Conservation (phyloP, 805 yeast genomes). For the Myxozyma neglecta region DNA sequence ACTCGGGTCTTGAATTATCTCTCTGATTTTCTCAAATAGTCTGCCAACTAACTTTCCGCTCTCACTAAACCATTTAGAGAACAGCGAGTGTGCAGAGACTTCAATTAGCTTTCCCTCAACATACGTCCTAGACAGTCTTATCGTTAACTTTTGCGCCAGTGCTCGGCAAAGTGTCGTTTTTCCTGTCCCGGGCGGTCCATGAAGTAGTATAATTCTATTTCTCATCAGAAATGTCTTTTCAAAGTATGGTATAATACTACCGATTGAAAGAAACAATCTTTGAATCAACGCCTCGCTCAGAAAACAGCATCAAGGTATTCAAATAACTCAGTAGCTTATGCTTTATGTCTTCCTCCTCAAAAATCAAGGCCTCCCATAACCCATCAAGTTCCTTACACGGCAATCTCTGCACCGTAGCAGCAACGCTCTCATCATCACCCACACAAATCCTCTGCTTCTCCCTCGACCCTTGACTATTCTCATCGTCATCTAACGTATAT, state of each 20-base stretch:
- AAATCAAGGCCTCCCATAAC: slow-evolving; percentile 43
- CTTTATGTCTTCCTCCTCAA: slow-evolving; percentile 39
- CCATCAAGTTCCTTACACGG: slow-evolving; percentile 41
- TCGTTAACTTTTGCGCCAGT: slow-evolving; percentile 45
- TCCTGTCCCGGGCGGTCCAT: slow-evolving; percentile 53
- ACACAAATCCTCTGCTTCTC: neutral
- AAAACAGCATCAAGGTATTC: slow-evolving; percentile 39
- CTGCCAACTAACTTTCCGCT: slow-evolving; percentile 46
- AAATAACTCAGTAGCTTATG: slow-evolving; percentile 40
- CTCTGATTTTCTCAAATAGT: slow-evolving; percentile 43
- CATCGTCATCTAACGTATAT: slow-evolving; percentile 10
- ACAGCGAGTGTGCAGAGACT: slow-evolving; percentile 46
- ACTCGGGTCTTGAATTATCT: slow-evolving; percentile 32
- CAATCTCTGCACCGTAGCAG: slow-evolving; percentile 26
- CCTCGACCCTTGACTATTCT: neutral
- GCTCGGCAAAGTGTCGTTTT: slow-evolving; percentile 48
- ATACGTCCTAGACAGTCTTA: slow-evolving; percentile 31
- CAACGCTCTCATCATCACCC: slow-evolving; percentile 21
- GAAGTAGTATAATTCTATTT: slow-evolving; percentile 37
- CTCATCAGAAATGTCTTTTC: too few relatives aligned
- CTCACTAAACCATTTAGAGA: slow-evolving; percentile 52
- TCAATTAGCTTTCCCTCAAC: slow-evolving; percentile 43
- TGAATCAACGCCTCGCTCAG: slow-evolving; percentile 26
- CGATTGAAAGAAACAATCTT: slow-evolving; percentile 27
- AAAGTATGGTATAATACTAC: too few relatives aligned